Evolutionary conservation across 2,329 filamentous ascomycete species (phyloP), one percentile per base, ranked within the genome.

Genomic region (Alternaria ventricosa): DNA sequence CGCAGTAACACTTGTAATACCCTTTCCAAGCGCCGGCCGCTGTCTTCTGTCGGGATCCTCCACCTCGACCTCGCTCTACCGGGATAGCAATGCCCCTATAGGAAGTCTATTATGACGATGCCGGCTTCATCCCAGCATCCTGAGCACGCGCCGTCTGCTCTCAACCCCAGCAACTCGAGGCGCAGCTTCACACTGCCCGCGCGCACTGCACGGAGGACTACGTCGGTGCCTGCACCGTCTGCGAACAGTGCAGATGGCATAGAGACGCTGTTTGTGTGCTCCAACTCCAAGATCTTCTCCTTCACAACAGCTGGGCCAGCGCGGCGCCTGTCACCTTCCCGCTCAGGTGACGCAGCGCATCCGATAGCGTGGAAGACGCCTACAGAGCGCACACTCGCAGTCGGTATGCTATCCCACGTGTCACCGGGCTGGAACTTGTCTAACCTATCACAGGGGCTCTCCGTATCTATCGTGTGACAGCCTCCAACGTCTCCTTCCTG

Each of bases 381-480:
- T n/a, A 88, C 91, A 1, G 93, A 97, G 79, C 87, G 90, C 72
- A 95, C 92, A 0, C 89, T 96, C 67, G 93, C 94, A 62, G 87
- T 92, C 64, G 90, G 90, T 92, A 82, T 66, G 86, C 71, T 20
- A 36, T 53, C 41, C 30, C 45, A n/a, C 15, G 43, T 43, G 12
- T 23, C 27, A 22, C 30, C 36, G 45, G 28, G 10, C 56, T 43
- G 36, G 30, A 12, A 15, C 15, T 33, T 25, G 36, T 63, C 57
- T 73, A 60, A 70, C 56, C 44, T 15, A 30, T 30, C 44, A 4
- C 61, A 88, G 94, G 93, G 3, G 87, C 89, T 1, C 86, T 97
- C 64, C 88, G 90, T 67, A 93, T 97, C 67, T 97, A 97, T 78
- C 90, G 92, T 72, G 91, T 96, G 33, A 92, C 92, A 8, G 92